Base-by-base conservation (phyloP, 805 yeast genomes). In the Geotrichum ghanense region DNA sequence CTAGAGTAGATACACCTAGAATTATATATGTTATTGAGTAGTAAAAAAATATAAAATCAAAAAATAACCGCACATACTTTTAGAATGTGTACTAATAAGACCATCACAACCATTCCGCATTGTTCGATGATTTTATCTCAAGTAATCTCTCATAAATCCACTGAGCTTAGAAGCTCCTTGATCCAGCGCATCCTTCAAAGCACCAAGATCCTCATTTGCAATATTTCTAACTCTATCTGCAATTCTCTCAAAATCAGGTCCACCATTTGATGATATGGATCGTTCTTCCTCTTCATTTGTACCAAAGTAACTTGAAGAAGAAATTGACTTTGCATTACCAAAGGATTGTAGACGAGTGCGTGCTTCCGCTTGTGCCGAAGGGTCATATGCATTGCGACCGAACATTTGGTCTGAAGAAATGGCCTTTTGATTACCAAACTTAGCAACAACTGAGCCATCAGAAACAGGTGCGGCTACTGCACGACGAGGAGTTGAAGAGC, bases 321-420 rank as follows among this genome's bases (percentile, higher is more conserved):
- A 90, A 54, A 92, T 92, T 4, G 95, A 77, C 42, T 84, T 81
- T 1, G 97, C 95, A 47, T 90, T 92, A 49, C 76, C 77, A 66
- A 85, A 92, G 3, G 81, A 69, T 62, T 81, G 87, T 47, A 92
- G 70, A 58, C 92, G 89, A n/a, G 75, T 60, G 52, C 74, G 74
- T 1, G 97, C 97, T 64, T 88, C 96, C 42, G 73, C 73, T 47
- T 82, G 82, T 35, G 85, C 84, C 1, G 71, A 72, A 53, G 83
- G 83, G 58, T 87, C 97, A 59, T 76, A 86, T 22, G 79, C 69
- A 40, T 89, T 90, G 59, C 95, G 80, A 17, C 96, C 96, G 64
- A 92, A 92, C 58, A 76, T 78, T 68, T 89, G 94, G 66, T 92
- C 97, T 1, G 97, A 89, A 0, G 97, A 92, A 52, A 92, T 92